These are phyloP conservation scores for Taphrina communis DNA, from an alignment of 1,139 yeast genomes.

Conservation along the genomic window DNA sequence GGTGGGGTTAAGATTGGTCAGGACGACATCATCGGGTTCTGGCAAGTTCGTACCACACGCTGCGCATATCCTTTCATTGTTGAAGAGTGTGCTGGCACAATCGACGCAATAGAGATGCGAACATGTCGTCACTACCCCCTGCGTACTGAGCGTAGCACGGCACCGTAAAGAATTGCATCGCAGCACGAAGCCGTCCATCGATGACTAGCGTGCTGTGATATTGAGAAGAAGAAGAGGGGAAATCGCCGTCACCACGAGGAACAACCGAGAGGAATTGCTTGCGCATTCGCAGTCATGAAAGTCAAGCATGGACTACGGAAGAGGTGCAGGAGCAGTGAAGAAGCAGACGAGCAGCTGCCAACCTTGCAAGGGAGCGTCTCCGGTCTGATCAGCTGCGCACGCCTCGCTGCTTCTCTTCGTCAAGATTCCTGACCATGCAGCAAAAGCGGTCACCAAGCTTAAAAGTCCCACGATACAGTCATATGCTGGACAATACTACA, in stretches of 20 bases:
- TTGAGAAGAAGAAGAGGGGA: too few species aligned
- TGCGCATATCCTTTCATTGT: constrained; percentile 41
- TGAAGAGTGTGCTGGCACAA: constrained; percentile 43
- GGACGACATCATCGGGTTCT: constrained; percentile 44
- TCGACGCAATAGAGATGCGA: constrained; percentile 44
- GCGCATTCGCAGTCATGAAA: too few species aligned
- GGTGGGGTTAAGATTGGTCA: constrained; percentile 43
- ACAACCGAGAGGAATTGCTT: too few species aligned
- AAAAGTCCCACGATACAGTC: background rate
- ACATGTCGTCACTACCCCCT: constrained; percentile 46
- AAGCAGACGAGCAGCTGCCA: background rate
- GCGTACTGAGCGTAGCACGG: constrained; percentile 41
- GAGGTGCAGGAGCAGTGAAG: background rate
- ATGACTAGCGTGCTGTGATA: background rate
- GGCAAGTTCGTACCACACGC: constrained; percentile 43
- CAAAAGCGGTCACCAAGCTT: too few species aligned
- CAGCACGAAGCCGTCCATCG: constrained; percentile 36
- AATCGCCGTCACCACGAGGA: too few species aligned
- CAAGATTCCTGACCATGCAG: too few species aligned
- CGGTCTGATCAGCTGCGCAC: background rate
- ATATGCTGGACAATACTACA: too few species aligned
- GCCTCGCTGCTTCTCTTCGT: too few species aligned
- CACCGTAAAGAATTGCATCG: constrained; percentile 44
- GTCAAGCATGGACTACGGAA: too few species aligned
- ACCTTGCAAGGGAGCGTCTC: background rate